Conservation (phyloP, 2,329 filamentous ascomycete species). For the Septoria linicola region DNA sequence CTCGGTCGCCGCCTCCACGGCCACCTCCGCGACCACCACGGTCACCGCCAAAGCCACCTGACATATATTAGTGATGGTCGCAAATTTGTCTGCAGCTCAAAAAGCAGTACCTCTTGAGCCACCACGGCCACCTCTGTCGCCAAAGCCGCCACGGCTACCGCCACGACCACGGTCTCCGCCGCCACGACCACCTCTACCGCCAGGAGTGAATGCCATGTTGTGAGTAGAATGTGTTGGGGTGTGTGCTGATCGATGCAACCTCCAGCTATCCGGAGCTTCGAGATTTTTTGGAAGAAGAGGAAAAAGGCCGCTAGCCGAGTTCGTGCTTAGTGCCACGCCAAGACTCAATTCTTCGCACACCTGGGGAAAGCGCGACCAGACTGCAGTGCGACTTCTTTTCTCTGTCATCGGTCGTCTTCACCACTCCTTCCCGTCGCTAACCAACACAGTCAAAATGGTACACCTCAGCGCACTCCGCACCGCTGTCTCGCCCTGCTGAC, state of each 20-base stretch:
- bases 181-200: constrained; percentile 43
- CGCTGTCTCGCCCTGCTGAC: constrained; percentile 1
- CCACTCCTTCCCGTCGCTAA: constrained; percentile 11
- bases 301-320: no score
- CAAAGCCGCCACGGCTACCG: constrained; percentile 32
- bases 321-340: no score
- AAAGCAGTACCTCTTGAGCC: constrained; percentile 22
- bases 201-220: constrained; percentile 49
- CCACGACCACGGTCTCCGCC: constrained; percentile 37
- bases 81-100: neutral
- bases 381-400: neutral
- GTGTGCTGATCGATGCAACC: neutral
- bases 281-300: no score
- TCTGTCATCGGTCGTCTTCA: no score
- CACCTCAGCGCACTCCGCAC: neutral
- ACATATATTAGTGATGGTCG: neutral
- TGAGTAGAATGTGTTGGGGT: neutral
- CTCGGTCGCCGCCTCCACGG: constrained; percentile 41
- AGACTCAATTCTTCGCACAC: neutral
- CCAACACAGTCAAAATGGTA: constrained; percentile 41
- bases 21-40: constrained; percentile 33
- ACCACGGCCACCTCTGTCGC: constrained; percentile 31
- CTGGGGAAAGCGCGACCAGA: constrained; percentile 10
- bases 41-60: constrained; percentile 30
- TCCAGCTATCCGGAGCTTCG: no score